These are phyloP conservation scores for Populus hybrid DNA, from an alignment of 441 rosid genomes.

Conservation along the genomic window DNA sequence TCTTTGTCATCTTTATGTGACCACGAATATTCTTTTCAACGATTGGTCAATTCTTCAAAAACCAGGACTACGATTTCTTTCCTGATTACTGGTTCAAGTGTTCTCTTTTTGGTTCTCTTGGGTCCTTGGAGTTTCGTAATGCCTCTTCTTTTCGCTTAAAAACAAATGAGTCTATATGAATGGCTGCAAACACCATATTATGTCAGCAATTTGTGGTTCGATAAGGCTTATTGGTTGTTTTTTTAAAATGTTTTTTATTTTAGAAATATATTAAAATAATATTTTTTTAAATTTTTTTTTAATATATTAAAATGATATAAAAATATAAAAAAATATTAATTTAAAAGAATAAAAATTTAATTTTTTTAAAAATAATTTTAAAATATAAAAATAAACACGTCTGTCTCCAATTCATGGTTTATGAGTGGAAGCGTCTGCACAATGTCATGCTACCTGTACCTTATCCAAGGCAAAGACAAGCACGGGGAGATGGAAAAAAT, in stretches of 20 bases:
- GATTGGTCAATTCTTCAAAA: background rate
- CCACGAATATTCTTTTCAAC: constrained; percentile 7
- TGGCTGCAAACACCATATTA: background rate
- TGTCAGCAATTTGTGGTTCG: too few species aligned
- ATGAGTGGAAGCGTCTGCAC: background rate
- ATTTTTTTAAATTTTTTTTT: too few species aligned
- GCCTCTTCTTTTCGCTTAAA: background rate
- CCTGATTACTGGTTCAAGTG: background rate
- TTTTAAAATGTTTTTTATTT: too few species aligned
- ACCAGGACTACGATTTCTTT: background rate
- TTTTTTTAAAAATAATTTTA: too few species aligned
- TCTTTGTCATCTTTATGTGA: constrained; percentile 33
- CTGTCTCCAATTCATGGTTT: background rate
- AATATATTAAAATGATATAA: too few species aligned
- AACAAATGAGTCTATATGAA: background rate
- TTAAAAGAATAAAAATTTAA: too few species aligned
- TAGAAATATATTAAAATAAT: too few species aligned
- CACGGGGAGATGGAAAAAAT: background rate
- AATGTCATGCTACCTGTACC: background rate
- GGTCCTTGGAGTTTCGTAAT: background rate
- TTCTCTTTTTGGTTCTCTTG: background rate
- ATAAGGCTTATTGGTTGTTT: too few species aligned
- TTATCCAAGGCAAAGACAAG: background rate
- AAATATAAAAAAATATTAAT: too few species aligned
- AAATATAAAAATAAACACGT: too few species aligned